These are phyloP conservation scores for Spergularia azorica DNA, from an alignment of 179 eudicot genomes.

Conservation along the genomic window DNA sequence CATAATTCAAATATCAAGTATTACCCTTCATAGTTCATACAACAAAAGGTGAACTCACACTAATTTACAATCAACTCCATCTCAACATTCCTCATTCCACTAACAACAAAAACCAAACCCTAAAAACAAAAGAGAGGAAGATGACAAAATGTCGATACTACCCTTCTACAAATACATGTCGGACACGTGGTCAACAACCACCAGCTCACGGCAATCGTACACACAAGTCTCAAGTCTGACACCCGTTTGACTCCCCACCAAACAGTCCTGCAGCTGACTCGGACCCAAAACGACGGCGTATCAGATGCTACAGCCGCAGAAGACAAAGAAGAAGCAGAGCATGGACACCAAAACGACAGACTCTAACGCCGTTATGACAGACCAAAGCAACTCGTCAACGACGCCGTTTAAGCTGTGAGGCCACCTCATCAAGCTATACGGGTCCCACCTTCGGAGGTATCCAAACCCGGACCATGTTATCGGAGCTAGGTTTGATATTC, in stretches of 20 bases:
- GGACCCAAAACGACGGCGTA: constrained; percentile 3
- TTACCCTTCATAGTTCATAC: no score
- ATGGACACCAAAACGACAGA: constrained; percentile 62
- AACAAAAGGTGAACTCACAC: background rate
- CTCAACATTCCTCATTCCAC: constrained; percentile 9
- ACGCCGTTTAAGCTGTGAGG: constrained; percentile 18
- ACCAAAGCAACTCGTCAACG: constrained; percentile 57
- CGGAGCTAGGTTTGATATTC: constrained; percentile 27
- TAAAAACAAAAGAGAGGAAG: background rate
- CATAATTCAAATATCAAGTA: no score
- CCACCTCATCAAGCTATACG: background rate
- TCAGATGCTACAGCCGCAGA: constrained; percentile 68
- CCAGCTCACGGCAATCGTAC: no score
- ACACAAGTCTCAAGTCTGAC: no score
- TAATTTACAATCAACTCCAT: no score
- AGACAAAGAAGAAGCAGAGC: constrained; percentile 68
- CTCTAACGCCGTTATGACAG: constrained; percentile 51
- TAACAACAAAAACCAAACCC: background rate
- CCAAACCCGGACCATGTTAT: constrained; percentile 22
- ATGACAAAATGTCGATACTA: background rate
- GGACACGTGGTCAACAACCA: constrained; percentile 13
- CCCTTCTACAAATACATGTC: background rate
- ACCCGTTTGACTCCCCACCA: no score
- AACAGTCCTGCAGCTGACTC: no score
- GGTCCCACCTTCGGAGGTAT: constrained; percentile 1